phyloP scores from a whole-genome alignment of 768 basidiomycete genomes.

The Lepiota venenata region DNA sequence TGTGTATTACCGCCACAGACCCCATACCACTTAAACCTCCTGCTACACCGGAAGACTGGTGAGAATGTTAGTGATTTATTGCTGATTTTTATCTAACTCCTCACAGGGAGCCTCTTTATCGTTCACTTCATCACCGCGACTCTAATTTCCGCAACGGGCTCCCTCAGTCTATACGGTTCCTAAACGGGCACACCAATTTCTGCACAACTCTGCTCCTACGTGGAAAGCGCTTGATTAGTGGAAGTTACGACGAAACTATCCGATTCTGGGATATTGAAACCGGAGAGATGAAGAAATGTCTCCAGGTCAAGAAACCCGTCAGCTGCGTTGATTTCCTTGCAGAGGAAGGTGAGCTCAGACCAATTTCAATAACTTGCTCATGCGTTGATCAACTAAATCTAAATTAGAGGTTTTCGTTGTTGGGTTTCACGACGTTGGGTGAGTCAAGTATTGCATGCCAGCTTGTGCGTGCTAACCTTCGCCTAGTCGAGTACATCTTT shows the following conservation, averaged over 20 bases:
- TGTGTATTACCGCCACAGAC: constrained; percentile 69
- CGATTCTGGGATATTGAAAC: constrained; percentile 85
- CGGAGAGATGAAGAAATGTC: constrained; percentile 63
- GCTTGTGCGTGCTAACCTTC: background rate
- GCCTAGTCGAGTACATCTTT: constrained; percentile 79
- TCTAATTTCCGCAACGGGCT: constrained; percentile 75
- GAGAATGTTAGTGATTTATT: background rate
- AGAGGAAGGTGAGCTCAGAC: constrained; percentile 57
- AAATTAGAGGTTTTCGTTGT: constrained; percentile 80
- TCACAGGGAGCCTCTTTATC: constrained; percentile 59
- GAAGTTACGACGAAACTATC: constrained; percentile 90
- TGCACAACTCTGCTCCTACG: constrained; percentile 78
- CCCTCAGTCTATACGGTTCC: constrained; percentile 74
- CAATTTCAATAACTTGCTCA: background rate
- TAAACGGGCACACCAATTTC: constrained; percentile 84
- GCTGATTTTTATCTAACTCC: background rate
- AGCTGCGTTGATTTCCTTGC: constrained; percentile 86
- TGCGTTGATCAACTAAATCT: background rate
- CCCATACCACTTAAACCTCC: constrained; percentile 66
- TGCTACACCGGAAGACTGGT: constrained; percentile 70
- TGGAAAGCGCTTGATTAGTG: constrained; percentile 82
- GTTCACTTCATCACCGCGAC: constrained; percentile 81
- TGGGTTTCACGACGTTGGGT: constrained; percentile 92
- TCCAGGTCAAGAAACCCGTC: constrained; percentile 86
- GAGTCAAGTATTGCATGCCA: constrained; percentile 21